Base-by-base conservation (phyloP, 2,329 filamentous ascomycete genomes). In the Torrubiella hemipterigena region DNA sequence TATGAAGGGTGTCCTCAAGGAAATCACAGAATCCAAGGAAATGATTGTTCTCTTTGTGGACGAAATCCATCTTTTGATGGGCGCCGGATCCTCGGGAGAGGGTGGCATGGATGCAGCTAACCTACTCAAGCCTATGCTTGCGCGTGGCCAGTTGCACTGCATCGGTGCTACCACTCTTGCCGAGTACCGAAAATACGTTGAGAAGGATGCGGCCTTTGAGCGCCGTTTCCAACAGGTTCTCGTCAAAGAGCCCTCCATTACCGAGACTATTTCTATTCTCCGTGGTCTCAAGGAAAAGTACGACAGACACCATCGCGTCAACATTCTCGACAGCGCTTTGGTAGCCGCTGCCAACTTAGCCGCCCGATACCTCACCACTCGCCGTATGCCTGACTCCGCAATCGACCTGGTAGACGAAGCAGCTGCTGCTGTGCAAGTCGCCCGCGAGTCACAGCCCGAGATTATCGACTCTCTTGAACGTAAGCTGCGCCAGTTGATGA, bases 101-200 rank as follows among this genome's bases (percentile, higher is more conserved):
- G 91, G 91, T 42, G 91, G 91, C 46, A 98, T 98, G 91, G 91
- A 98, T 52, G 91, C 91, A 30, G 91, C 91, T 48, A 98, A 98
- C 55, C 64, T 98, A 47, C 71, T 98, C 41, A 98, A 98, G 65
- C 91, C 91, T 35, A 96, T 96, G 89, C 73, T 98, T 44, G 91
- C 91, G 38, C 79, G 91, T 51, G 91, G 91, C 32, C 89, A 96
- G 55, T 68, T 98, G 37, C 91, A 98, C 67, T 98, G 91, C 51
- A 96, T 98, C 41, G 91, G 91, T 56, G 91, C 91, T 6, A 98
- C 91, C 3, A 98, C 91, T 2, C 71, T 98, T 36, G 76, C 77
- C 38, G 91, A 98, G 55, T 98, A 98, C 60, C 77, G 91, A 50
- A 98, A 98, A 58, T 96, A 98, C 59, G 94, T 98, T 41, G 91